Evolutionary conservation across 1,284 basidiomycete species (phyloP).

Genomic region (Apiotrichum siamense): DNA sequence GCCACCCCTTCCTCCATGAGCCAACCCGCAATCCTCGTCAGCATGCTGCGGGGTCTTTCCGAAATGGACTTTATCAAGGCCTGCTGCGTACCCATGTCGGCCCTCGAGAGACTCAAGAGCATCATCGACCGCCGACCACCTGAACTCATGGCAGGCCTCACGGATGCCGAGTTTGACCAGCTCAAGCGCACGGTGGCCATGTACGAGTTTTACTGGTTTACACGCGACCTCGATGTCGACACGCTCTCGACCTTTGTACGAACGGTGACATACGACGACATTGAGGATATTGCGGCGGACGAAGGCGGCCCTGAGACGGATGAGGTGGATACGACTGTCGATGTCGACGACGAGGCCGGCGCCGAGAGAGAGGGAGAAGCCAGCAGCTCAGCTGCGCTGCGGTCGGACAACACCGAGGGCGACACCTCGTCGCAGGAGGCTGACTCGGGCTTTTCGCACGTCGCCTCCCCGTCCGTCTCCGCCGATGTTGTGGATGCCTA

Average conservation of each 20-base stretch:
- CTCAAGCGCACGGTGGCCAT: slow-evolving; percentile 56
- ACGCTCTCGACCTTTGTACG: neutral
- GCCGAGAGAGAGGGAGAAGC: too few species aligned
- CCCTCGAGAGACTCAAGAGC: slow-evolving; percentile 7
- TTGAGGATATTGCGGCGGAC: slow-evolving; percentile 8
- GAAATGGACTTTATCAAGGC: neutral
- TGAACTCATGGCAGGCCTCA: slow-evolving; percentile 89
- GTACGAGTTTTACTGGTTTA: slow-evolving; percentile 22
- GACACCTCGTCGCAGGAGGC: too few species aligned
- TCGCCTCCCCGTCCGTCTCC: too few species aligned
- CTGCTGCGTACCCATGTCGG: slow-evolving; percentile 13
- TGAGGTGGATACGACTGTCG: neutral
- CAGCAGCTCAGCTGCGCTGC: too few species aligned
- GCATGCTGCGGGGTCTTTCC: neutral
- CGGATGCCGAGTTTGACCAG: slow-evolving; percentile 98
- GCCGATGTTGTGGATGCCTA: neutral
- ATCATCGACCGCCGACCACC: slow-evolving; percentile 89
- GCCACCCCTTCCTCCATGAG: too few species aligned
- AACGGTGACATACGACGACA: slow-evolving; percentile 4
- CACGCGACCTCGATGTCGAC: neutral
- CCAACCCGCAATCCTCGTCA: neutral
- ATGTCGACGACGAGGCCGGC: neutral
- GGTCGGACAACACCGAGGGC: neutral
- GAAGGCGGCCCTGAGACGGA: neutral
- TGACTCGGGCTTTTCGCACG: too few species aligned